Evolutionary conservation across 1,284 basidiomycete species (phyloP).

Genomic region (Marasmius oreades): DNA sequence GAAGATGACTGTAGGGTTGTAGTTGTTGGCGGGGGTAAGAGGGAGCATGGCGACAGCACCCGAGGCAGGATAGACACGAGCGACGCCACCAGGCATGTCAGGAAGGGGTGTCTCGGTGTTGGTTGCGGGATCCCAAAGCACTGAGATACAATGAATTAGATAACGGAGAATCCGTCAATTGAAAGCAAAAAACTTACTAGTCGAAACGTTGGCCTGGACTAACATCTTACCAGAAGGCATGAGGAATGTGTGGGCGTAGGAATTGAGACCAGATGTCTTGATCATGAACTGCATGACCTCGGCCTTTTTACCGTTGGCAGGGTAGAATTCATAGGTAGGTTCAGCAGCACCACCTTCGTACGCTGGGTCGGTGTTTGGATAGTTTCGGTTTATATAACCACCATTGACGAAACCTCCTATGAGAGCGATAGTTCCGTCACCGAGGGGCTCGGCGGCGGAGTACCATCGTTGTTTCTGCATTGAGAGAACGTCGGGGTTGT

Average conservation of each 20-base stretch:
- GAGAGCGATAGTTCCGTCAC: slow-evolving; percentile 63
- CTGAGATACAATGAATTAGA: slow-evolving; percentile 32
- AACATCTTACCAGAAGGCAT: slow-evolving; percentile 83
- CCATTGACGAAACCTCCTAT: slow-evolving; percentile 83
- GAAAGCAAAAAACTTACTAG: slow-evolving; percentile 41
- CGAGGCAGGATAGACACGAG: slow-evolving; percentile 90
- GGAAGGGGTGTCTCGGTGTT: slow-evolving; percentile 63
- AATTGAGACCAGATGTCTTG: slow-evolving; percentile 83
- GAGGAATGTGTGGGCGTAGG: slow-evolving; percentile 84
- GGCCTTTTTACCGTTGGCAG: slow-evolving; percentile 50
- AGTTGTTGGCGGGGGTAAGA: slow-evolving; percentile 86
- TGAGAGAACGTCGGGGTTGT: slow-evolving; percentile 59
- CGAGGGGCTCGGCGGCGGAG: slow-evolving; percentile 76
- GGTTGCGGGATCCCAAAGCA: slow-evolving; percentile 49
- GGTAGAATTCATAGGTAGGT: slow-evolving; percentile 82
- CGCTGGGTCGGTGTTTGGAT: slow-evolving; percentile 60
- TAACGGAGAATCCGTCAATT: slow-evolving; percentile 15
- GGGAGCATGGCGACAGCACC: slow-evolving; percentile 90
- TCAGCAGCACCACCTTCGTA: slow-evolving; percentile 66
- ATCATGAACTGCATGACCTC: slow-evolving; percentile 75
- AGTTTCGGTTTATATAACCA: slow-evolving; percentile 86
- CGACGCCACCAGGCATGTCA: slow-evolving; percentile 61
- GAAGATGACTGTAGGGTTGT: slow-evolving; percentile 81
- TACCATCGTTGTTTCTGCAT: slow-evolving; percentile 87
- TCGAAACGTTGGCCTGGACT: slow-evolving; percentile 81